Base-by-base conservation (phyloP, 495 filamentous ascomycete species). In the Sporormia fimetaria region DNA sequence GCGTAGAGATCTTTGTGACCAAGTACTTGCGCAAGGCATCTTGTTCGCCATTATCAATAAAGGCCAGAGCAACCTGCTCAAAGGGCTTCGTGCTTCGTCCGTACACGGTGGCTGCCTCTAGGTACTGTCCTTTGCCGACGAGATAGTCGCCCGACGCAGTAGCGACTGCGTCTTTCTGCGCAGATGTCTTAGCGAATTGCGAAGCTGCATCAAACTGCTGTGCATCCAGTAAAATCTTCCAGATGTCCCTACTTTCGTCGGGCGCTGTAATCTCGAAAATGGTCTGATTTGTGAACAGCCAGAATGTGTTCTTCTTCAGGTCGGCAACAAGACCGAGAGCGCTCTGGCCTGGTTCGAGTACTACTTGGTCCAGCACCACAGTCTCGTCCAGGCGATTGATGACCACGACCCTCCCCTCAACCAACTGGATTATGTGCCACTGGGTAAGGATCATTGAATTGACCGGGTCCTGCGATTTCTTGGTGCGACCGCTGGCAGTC, bases 71-170 rank as follows among this genome's bases (percentile, higher is more conserved):
- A 26, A 96, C 90, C 53, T 98, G 84, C 54, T 98, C 90, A 48
- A 98, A 98, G 1, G 62, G 79, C 65, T 95, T 95, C 53, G 81
- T 94, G 64, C 88, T 95, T 63, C 81, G 84, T 21, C 90, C 90
- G 66, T 92, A 94, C 18, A 94, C 76, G 22, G 69, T 74, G 8
- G 90, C 92, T 11, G 90, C 90, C 57, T 95, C 87, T 21, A 77
- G 57, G 56, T 76, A 94, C 22, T 77, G 70, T 8, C 84, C 83
- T 63, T 83, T 84, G 40, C 68, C 71, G 28, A 84, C 74, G 0
- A 98, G 68, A 58, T 81, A 78, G 55, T 98, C 92, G 11, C 90
- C 90, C 18, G 81, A 90, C 3, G 85, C 84, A 35, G 82, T 85
- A 1, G 90, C 77, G 23, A 96, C 82, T 16, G 81, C 80, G 60